These are phyloP conservation scores for Rhizophagus sp. DNA, from an alignment of 192 early-diverging fungal genomes.

Conservation along the genomic window DNA sequence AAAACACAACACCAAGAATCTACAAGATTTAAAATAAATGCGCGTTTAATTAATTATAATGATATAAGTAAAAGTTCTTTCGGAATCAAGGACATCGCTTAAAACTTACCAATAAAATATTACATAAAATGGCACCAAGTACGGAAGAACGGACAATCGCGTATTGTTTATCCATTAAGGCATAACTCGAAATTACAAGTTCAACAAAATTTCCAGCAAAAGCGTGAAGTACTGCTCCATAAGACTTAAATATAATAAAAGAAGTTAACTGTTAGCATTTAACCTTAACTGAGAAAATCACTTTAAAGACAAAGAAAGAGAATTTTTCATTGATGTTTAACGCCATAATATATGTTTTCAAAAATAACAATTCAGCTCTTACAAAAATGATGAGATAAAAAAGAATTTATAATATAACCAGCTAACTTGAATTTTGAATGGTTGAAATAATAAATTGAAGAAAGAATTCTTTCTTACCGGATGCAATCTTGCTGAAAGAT, in stretches of 20 bases:
- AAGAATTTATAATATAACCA: too few species aligned
- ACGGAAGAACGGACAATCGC: slow-evolving; percentile 53
- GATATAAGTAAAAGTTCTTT: too few species aligned
- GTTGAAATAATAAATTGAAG: background rate
- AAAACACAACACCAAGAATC: slow-evolving; percentile 75
- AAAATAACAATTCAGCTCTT: background rate
- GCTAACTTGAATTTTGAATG: too few species aligned
- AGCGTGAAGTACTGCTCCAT: slow-evolving; percentile 39
- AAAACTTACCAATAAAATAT: slow-evolving; percentile 74
- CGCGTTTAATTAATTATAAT: background rate
- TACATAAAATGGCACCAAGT: slow-evolving; percentile 90
- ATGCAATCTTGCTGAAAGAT: slow-evolving; percentile 18
- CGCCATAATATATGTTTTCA: background rate
- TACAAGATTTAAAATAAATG: background rate
- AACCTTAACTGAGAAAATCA: too few species aligned
- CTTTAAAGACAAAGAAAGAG: too few species aligned
- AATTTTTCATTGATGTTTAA: too few species aligned
- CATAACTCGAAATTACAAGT: slow-evolving; percentile 38
- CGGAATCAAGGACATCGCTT: too few species aligned
- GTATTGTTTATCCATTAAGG: slow-evolving; percentile 35
- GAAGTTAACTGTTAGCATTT: background rate
- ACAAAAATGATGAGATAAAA: too few species aligned
- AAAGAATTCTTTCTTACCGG: background rate
- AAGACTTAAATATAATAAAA: slow-evolving; percentile 5
- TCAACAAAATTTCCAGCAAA: slow-evolving; percentile 44